Base-by-base conservation (phyloP, 2,329 filamentous ascomycete genomes). In the Cercospora sojina region DNA sequence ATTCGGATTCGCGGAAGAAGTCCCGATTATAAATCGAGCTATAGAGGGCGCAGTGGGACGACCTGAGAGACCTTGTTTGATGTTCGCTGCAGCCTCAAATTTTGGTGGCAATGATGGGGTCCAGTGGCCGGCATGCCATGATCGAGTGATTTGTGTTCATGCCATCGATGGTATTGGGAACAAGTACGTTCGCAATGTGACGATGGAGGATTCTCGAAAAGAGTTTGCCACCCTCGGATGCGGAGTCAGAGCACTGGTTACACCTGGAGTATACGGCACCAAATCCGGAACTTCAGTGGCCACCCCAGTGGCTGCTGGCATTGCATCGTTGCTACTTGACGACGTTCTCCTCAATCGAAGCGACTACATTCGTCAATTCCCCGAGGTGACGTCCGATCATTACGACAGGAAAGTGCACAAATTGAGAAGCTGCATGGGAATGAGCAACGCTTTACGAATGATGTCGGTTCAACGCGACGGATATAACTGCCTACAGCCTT, bases 41-140 rank as follows among this genome's bases (percentile, higher is more conserved):
- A 59, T 59, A 32, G 29, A 35, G 13, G 20, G 32, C 6, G 56
- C 56, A 13, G 56, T 38, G 7, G 27, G 23, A 55, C 51, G 51
- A 31, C 20, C 20, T 23, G 23, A 5, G 6, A 55, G 23, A 23
- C 51, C 51, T 4, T 55, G 51, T 1, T 6, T 55, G 16, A 18
- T 59, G 20, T 59, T 59, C 18, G 56, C 56, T 59, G 56, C 56
- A 5, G 56, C 56, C n/a, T 59, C 56, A 1, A 59, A 59, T 41
- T 32, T 23, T 9, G 56, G 27, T 23, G 56, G 29, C 27, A 59
- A 38, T 25, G 29, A 41, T 7, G 56, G 18, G 2, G 20, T 35
- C 27, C 18, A 23, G 29, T 59, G 56, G 56, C 56, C 56, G 3
- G 56, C 56, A 13, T 35, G 56, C 2, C 56, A 59, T 12, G 32